Conservation (phyloP, 495 filamentous ascomycete genomes). For the Collariella sp. region DNA sequence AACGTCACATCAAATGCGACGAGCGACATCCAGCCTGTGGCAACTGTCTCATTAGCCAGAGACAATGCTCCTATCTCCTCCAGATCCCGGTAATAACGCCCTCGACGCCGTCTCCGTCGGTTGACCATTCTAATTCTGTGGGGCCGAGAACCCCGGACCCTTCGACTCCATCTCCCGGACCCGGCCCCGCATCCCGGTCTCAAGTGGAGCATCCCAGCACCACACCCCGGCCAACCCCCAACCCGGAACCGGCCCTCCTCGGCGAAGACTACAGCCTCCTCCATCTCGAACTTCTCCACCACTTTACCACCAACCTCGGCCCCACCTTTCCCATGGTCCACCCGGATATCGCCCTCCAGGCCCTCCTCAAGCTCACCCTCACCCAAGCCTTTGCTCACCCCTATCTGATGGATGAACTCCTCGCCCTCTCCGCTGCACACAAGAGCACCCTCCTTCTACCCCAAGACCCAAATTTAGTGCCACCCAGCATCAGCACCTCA, state of each 20-base stretch:
- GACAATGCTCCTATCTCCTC: conserved; percentile 20
- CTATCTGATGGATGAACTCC: conserved; percentile 38
- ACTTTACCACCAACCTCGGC: conserved; percentile 9
- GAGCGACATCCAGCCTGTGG: conserved; percentile 22
- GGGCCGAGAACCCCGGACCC: too few species aligned
- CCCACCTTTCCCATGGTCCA: too few species aligned
- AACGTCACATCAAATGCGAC: conserved; percentile 31
- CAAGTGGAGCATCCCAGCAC: too few species aligned
- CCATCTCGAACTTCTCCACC: conserved; percentile 26
- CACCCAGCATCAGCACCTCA: background rate
- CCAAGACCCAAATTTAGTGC: too few species aligned
- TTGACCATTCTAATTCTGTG: background rate
- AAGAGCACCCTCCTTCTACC: too few species aligned
- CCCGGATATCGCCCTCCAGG: too few species aligned
- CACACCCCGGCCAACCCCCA: background rate
- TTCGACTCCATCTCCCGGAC: too few species aligned
- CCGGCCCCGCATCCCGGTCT: too few species aligned
- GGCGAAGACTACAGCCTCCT: conserved; percentile 17
- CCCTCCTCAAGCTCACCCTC: background rate
- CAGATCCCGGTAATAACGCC: background rate
- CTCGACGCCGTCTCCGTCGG: background rate
- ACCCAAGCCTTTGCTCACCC: conserved; percentile 26
- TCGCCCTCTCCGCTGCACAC: conserved; percentile 39
- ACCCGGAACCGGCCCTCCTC: background rate
- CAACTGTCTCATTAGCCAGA: conserved; percentile 19